Conservation (phyloP, 352 stramenopile genomes). For the Globisporangium rhizosaccharum region DNA sequence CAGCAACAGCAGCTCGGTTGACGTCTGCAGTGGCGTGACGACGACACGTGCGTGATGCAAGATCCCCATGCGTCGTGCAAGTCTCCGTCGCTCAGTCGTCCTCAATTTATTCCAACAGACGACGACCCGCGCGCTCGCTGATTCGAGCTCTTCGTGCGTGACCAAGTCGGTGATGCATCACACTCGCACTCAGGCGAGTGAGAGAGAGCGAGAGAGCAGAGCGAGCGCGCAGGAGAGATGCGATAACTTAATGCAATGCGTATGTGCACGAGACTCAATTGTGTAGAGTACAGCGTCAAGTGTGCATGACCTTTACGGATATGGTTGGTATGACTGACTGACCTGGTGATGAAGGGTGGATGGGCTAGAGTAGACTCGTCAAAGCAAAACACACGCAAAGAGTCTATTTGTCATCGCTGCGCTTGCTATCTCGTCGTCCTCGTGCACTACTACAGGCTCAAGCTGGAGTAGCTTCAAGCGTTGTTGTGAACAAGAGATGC, state of each 20-base stretch:
- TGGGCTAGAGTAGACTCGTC: too few species aligned
- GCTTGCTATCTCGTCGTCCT: too few species aligned
- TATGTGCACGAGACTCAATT: neutral
- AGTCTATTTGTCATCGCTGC: slow-evolving; percentile 3
- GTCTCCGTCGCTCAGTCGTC: too few species aligned
- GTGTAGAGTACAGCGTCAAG: too few species aligned
- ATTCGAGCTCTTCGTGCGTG: neutral
- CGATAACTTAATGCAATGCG: slow-evolving; percentile 6
- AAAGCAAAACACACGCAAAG: neutral
- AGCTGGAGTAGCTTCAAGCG: neutral
- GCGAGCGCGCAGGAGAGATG: neutral
- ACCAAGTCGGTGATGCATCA: neutral
- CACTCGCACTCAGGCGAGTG: neutral
- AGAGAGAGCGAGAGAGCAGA: neutral
- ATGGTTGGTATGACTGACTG: too few species aligned
- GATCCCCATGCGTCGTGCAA: too few species aligned
- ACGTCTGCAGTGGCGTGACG: too few species aligned
- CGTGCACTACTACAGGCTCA: neutral
- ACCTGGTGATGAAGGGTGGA: too few species aligned
- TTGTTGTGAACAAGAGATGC: neutral
- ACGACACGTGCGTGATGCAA: too few species aligned
- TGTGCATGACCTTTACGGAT: neutral
- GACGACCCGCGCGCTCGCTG: too few species aligned
- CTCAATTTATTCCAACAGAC: too few species aligned
- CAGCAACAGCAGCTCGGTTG: too few species aligned